Base-by-base conservation (phyloP, 2,329 filamentous ascomycete genomes). In the Trichoderma sp. region DNA sequence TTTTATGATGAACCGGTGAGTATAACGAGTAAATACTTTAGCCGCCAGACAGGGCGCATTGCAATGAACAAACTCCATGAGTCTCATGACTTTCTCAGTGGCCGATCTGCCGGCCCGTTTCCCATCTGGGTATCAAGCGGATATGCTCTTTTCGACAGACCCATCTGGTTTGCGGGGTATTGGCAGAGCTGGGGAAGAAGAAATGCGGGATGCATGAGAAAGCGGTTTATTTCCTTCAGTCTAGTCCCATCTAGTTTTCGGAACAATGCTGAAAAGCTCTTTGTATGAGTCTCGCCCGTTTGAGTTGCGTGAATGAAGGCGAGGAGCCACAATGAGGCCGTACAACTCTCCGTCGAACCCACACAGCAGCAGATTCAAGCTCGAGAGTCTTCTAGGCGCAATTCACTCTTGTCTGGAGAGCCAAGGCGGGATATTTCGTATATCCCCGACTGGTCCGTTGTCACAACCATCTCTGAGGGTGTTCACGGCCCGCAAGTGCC, bases 321-420 rank as follows among this genome's bases (percentile, higher is more conserved):
- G n/a, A 57, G 52, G 63, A 57, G 63, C 52, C 63, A 65, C 63
- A 65, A 65, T 57, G 37, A 32, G 27, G 63, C 63, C 63, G 63
- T 56, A 25, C 19, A 65, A 56, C n/a, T 42, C 50, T 45, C 61
- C 61, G 61, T 27, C 22, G 59, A 61, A 3, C 42, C 37, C 17
- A 42, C 58, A 53, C 7, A 9, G 22, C 37, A 27, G 13, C 15
- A n/a, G 45, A 25, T 17, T 29, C 8, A 13, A 27, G 25, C 4
- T 34, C 15, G 52, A 27, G 37, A 19, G 37, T 64, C 5, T 56
- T 17, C 15, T 35, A 25, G 29, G 15, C 19, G 45, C 34, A 25
- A 27, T 25, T 13, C 17, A 9, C 19, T 64, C 19, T 32, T 54
- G 22, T 29, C 25, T 32, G 7, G 50, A 39, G 29, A 56, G 5